These are phyloP conservation scores for Primulina eburnea DNA, from an alignment of 257 asterid genomes.

Conservation along the genomic window DNA sequence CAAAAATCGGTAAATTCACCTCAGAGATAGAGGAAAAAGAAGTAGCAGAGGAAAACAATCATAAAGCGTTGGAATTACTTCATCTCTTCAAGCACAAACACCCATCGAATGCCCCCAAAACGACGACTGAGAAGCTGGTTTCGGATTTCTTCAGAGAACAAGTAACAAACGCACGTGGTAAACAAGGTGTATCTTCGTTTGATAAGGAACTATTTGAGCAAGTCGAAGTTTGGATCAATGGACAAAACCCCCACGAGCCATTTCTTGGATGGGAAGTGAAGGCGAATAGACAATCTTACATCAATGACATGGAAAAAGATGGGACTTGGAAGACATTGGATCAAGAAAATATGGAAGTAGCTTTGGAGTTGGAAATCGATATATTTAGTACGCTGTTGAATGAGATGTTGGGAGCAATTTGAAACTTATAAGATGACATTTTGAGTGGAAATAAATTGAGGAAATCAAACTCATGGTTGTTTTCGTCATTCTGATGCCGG, in stretches of 20 bases:
- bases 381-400: conserved; percentile 43
- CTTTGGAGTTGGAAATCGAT: conserved; percentile 52
- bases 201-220: conserved; percentile 30
- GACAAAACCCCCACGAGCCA: conserved; percentile 19
- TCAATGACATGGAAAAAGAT: conserved; percentile 59
- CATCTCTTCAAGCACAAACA: conserved; percentile 32
- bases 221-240: conserved; percentile 54
- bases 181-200: background rate
- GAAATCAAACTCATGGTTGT: conserved; percentile 23
- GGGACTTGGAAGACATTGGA: conserved; percentile 55
- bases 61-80: conserved; percentile 38
- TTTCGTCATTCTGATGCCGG: conserved; percentile 29
- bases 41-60: conserved; percentile 22
- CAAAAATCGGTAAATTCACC: conserved; percentile 23
- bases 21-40: conserved; percentile 32
- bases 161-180: background rate
- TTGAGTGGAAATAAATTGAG: background rate
- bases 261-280: conserved; percentile 47
- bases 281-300: conserved; percentile 47
- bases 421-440: background rate
- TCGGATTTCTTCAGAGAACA: conserved; percentile 58
- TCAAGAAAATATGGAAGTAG: conserved; percentile 47
- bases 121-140: conserved; percentile 40
- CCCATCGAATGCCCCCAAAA: conserved; percentile 34
- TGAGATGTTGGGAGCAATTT: conserved; percentile 38